Evolutionary conservation across 2,329 filamentous ascomycete species (phyloP).

Genomic region (Pestalotiopsis sp.): DNA sequence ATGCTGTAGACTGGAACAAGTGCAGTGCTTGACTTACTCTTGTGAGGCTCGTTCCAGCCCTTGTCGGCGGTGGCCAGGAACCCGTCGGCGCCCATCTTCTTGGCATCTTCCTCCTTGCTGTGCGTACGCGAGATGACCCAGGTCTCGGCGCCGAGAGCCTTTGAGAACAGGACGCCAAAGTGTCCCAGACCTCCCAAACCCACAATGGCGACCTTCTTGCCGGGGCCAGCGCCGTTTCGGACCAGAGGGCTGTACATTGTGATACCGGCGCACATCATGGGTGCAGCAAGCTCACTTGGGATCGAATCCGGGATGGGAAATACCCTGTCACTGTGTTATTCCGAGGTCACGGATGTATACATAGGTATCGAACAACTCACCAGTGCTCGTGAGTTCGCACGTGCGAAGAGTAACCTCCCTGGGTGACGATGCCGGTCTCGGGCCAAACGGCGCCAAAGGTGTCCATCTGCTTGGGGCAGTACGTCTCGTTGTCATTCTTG

Average conservation of each 20-base stretch:
- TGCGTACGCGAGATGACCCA: constrained; percentile 54
- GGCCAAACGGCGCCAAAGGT: constrained; percentile 63
- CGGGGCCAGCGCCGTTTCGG: constrained; percentile 61
- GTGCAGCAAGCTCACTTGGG: constrained; percentile 42
- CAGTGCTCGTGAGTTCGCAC: constrained; percentile 78
- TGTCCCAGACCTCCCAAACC: constrained; percentile 69
- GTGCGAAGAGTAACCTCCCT: constrained; percentile 65
- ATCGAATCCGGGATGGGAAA: constrained; percentile 40
- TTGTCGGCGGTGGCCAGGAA: constrained; percentile 43
- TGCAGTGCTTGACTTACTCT: constrained; percentile 27
- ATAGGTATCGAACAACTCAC: constrained; percentile 34
- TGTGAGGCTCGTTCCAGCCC: constrained; percentile 59
- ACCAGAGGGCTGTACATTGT: constrained; percentile 64
- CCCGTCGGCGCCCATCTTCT: constrained; percentile 51
- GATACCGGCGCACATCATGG: constrained; percentile 69
- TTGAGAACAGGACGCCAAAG: constrained; percentile 65
- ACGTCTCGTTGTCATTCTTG: constrained; percentile 23
- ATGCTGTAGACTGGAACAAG: background rate
- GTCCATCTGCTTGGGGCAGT: constrained; percentile 46
- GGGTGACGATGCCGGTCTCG: constrained; percentile 63
- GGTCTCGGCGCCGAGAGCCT: constrained; percentile 61
- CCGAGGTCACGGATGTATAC: background rate
- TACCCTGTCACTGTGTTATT: constrained; percentile 19
- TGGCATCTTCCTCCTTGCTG: constrained; percentile 51
- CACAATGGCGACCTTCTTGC: constrained; percentile 66